These are phyloP conservation scores for Vinca minor DNA, from an alignment of 257 asterid species.

Conservation along the genomic window DNA sequence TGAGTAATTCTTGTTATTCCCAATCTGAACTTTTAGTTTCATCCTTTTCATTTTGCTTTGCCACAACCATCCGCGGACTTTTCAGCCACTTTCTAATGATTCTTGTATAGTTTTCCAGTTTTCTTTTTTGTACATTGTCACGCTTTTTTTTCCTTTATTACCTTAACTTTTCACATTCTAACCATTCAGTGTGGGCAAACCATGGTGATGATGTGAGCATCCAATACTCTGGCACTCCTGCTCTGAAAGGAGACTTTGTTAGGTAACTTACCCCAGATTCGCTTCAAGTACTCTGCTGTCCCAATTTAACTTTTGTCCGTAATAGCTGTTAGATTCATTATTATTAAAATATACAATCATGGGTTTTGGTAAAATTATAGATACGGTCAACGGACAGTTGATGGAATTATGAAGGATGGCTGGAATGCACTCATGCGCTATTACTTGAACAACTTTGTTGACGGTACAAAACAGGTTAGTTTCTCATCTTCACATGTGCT, in stretches of 20 bases:
- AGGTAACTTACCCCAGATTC: slow-evolving; percentile 41
- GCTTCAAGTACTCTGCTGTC: no score
- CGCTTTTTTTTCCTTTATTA: slow-evolving; percentile 16
- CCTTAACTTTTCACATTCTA: slow-evolving; percentile 11
- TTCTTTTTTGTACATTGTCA: not conserved
- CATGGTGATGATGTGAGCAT: slow-evolving; percentile 95
- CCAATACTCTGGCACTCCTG: slow-evolving; percentile 93
- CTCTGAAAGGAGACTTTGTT: slow-evolving; percentile 95
- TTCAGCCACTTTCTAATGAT: not conserved
- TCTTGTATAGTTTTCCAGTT: not conserved
- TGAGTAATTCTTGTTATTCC: slow-evolving; percentile 26
- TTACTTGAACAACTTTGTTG: slow-evolving; percentile 83
- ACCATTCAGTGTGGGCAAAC: slow-evolving; percentile 77
- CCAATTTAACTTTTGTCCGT: no score
- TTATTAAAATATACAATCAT: slow-evolving; percentile 1
- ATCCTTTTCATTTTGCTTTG: no score
- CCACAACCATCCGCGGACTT: no score
- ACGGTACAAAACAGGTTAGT: slow-evolving; percentile 90
- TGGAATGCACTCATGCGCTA: slow-evolving; percentile 71
- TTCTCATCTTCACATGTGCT: slow-evolving; percentile 15
- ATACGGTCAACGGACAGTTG: slow-evolving; percentile 62
- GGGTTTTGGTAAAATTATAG: slow-evolving; percentile 30
- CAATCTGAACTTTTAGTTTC: no score
- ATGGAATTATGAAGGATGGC: slow-evolving; percentile 64
- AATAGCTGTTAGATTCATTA: not conserved